A percentile compares a stretch with the other conserved stretches of the same genome.
Conservation (phyloP, 495 filamentous ascomycete genomes). For the Penicillium robsamsonii region DNA sequence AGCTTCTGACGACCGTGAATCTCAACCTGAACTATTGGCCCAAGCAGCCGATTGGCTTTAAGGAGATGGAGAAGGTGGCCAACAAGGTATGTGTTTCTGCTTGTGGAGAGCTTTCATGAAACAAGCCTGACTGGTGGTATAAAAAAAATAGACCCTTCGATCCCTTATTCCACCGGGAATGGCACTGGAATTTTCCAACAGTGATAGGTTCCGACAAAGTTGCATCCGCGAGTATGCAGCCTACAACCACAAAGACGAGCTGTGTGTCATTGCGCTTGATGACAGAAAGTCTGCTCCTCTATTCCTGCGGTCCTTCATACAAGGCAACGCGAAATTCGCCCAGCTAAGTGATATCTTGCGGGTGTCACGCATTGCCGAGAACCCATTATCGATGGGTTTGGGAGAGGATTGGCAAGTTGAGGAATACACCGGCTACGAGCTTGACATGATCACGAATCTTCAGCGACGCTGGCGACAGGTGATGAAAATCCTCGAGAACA, state of each 20-base stretch:
- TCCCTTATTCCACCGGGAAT: background rate
- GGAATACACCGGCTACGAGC: conserved; percentile 10
- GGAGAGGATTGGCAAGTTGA: background rate
- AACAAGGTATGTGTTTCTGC: conserved; percentile 1
- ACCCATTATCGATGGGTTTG: background rate
- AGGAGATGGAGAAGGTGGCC: background rate
- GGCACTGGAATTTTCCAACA: background rate
- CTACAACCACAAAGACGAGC: conserved; percentile 16
- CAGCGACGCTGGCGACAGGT: conserved; percentile 14
- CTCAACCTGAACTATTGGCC: conserved; percentile 15
- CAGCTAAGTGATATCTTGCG: conserved; percentile 2
- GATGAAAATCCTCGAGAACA: background rate
- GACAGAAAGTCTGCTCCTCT: conserved; percentile 4
- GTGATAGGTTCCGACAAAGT: conserved; percentile 4
- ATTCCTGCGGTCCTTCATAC: background rate
- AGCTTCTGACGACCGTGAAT: conserved; percentile 10
- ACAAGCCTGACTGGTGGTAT: background rate
- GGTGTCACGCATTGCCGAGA: background rate
- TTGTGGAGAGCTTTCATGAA: background rate
- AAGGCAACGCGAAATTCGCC: background rate
- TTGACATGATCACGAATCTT: conserved; percentile 10
- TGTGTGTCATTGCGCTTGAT: conserved; percentile 15
- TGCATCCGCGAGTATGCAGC: conserved; percentile 2
- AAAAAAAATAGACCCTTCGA: background rate
- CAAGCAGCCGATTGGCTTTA: background rate